Evolutionary conservation across 306 rosid species (phyloP).

Genomic region (Cicer judaicum): DNA sequence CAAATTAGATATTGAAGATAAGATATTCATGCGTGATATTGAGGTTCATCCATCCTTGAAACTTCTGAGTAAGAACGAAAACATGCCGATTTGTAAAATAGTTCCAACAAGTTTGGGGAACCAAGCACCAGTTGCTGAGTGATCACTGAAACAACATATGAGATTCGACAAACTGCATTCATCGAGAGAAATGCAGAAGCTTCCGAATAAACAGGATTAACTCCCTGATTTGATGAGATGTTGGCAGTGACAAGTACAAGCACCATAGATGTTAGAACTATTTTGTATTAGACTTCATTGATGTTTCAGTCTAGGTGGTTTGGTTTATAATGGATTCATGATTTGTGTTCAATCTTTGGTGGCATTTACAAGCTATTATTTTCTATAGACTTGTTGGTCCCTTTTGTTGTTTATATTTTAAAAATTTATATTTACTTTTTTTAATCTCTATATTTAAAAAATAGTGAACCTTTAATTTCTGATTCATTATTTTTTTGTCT

Average conservation of each 20-base stretch:
- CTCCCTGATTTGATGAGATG: slow-evolving; percentile 33
- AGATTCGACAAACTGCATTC: neutral
- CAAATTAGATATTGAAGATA: slow-evolving; percentile 81
- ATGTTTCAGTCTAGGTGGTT: slow-evolving; percentile 29
- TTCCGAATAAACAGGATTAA: slow-evolving; percentile 47
- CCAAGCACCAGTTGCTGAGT: slow-evolving; percentile 48
- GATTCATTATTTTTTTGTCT: neutral
- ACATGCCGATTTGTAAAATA: slow-evolving; percentile 82
- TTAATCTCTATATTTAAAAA: neutral
- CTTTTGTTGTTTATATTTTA: too few species aligned
- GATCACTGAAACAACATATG: slow-evolving; percentile 28
- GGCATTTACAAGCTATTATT: slow-evolving; percentile 8
- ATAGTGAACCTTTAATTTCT: neutral
- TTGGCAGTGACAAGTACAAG: slow-evolving; percentile 34
- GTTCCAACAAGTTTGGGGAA: slow-evolving; percentile 54
- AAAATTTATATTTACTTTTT: neutral
- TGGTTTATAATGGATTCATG: slow-evolving; percentile 43
- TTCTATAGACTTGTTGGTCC: too few species aligned
- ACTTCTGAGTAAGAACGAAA: slow-evolving; percentile 83
- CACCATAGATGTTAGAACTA: slow-evolving; percentile 37
- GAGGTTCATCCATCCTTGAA: slow-evolving; percentile 80
- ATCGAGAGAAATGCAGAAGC: slow-evolving; percentile 23
- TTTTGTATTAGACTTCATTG: slow-evolving; percentile 29
- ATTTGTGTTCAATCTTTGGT: slow-evolving; percentile 26
- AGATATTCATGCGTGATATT: slow-evolving; percentile 65